Evolutionary conservation across 805 yeast species (phyloP).

Genomic region (Dipodascus albidus): DNA sequence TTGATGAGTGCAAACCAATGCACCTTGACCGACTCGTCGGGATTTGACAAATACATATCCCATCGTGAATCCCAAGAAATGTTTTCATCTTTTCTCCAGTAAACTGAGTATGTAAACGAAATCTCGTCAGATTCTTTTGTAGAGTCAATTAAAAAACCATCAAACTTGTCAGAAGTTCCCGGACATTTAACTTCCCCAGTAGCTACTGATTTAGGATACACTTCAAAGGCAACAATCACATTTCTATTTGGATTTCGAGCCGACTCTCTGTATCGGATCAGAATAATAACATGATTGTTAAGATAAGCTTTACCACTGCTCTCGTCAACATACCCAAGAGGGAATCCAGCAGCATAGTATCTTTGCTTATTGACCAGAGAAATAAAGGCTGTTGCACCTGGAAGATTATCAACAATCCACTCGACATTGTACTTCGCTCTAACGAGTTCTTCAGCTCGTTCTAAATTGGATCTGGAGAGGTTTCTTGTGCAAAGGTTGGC

Average conservation of each 20-base stretch:
- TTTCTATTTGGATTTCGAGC: constrained; percentile 23
- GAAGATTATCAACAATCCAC: constrained; percentile 75
- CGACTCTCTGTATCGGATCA: constrained; percentile 51
- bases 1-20: constrained; percentile 74
- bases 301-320: constrained; percentile 44
- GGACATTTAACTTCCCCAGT: constrained; percentile 50
- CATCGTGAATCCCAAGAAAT: constrained; percentile 60
- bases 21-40: constrained; percentile 37
- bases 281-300: constrained; percentile 74
- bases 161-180: constrained; percentile 51
- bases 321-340: constrained; percentile 53
- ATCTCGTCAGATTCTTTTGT: constrained; percentile 25
- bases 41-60: constrained; percentile 52
- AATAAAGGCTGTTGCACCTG: constrained; percentile 78
- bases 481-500: constrained; percentile 53
- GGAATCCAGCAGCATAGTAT: constrained; percentile 80
- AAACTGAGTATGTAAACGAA: constrained; percentile 76
- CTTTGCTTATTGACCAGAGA: constrained; percentile 45
- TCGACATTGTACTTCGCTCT: constrained; percentile 65
- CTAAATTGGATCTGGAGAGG: constrained; percentile 40
- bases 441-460: constrained; percentile 47
- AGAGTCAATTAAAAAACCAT: constrained; percentile 42
- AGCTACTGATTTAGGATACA: constrained; percentile 71
- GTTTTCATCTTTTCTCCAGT: constrained; percentile 73
- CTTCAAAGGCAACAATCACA: constrained; percentile 75